These are phyloP conservation scores for Colletotrichum godetiae DNA, from an alignment of 2,329 filamentous ascomycete species.

Conservation along the genomic window DNA sequence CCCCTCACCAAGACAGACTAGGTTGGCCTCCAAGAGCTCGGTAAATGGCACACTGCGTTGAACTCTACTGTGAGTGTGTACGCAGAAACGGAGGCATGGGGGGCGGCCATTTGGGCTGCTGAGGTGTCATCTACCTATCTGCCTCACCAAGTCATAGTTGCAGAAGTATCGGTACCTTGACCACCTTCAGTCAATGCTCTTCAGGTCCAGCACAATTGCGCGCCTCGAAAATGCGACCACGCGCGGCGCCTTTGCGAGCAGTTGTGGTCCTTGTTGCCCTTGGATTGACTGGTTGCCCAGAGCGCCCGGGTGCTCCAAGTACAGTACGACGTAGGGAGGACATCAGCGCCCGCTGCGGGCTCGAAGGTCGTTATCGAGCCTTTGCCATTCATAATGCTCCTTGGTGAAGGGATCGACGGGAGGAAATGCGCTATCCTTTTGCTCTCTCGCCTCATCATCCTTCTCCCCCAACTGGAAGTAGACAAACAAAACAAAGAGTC, in stretches of 20 bases:
- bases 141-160: slow-evolving; percentile 15
- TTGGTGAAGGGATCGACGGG: not conserved
- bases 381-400: not conserved
- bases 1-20: slow-evolving; percentile 17
- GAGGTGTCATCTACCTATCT: slow-evolving; percentile 28
- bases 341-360: not conserved
- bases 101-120: slow-evolving; percentile 16
- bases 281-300: slow-evolving; percentile 11
- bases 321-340: slow-evolving; percentile 10
- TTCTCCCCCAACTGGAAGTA: slow-evolving; percentile 6
- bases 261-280: slow-evolving; percentile 1
- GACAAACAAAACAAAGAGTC: slow-evolving; percentile 32
- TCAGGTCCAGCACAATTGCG: slow-evolving; percentile 9
- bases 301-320: slow-evolving; percentile 10
- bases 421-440: not conserved
- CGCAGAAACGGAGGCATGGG: slow-evolving; percentile 16
- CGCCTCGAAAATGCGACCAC: slow-evolving; percentile 24
- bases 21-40: slow-evolving; percentile 17
- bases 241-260: slow-evolving; percentile 12
- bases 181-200: slow-evolving; percentile 6
- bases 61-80: slow-evolving; percentile 5
- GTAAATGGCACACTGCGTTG: slow-evolving; percentile 25
- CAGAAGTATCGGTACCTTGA: slow-evolving; percentile 32
- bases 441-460: slow-evolving; percentile 11
- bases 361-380: not conserved